Evolutionary conservation across 2,329 filamentous ascomycete genomes (phyloP).

Genomic region (Ophiosphaerella narmari): DNA sequence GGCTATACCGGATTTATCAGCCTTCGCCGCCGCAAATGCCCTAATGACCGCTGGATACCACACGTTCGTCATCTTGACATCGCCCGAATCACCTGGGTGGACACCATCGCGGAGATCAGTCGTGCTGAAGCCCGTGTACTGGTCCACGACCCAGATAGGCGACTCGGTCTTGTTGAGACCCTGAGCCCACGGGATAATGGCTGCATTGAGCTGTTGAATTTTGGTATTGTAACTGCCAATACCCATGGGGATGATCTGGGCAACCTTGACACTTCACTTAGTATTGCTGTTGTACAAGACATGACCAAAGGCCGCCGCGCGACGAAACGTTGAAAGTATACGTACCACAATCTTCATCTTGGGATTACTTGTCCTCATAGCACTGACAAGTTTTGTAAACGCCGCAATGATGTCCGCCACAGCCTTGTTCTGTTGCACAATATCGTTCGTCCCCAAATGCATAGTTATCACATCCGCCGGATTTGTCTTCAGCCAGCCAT

Average conservation of each 20-base stretch:
- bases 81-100: conserved; percentile 48
- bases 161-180: conserved; percentile 47
- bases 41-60: conserved; percentile 37
- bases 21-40: conserved; percentile 28
- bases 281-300: too few relatives aligned
- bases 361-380: conserved; percentile 49
- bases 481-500: conserved; percentile 50
- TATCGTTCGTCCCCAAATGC: conserved; percentile 54
- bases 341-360: conserved; percentile 52
- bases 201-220: conserved; percentile 47
- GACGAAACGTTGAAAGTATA: not conserved
- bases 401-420: conserved; percentile 47
- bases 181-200: conserved; percentile 47
- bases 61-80: conserved; percentile 48
- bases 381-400: conserved; percentile 47
- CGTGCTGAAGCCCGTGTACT: conserved; percentile 47
- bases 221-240: conserved; percentile 42
- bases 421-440: conserved; percentile 45
- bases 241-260: conserved; percentile 48
- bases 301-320: not conserved
- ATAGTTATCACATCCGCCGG: conserved; percentile 54
- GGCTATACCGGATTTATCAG: conserved; percentile 10
- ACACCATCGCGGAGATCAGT: conserved; percentile 47
- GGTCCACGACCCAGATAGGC: conserved; percentile 51
- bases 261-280: conserved; percentile 34